phyloP scores from a whole-genome alignment of 441 rosid species.

The Melastoma candidum region DNA sequence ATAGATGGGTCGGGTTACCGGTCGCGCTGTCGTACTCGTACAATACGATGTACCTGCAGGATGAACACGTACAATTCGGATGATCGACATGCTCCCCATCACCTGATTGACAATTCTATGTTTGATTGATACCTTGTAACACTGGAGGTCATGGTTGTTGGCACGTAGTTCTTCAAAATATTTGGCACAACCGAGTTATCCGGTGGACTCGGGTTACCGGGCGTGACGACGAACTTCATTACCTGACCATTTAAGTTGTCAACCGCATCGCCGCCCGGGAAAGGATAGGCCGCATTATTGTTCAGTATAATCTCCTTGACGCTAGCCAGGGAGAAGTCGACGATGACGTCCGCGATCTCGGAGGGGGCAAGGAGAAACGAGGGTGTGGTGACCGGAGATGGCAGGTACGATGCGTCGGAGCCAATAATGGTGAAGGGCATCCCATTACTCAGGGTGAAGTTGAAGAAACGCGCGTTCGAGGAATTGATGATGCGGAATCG shows the following conservation, averaged over 20 bases:
- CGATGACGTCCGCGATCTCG: background rate
- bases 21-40: slow-evolving; percentile 1
- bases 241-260: slow-evolving; percentile 1
- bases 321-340: slow-evolving; percentile 4
- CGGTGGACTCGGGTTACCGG: background rate
- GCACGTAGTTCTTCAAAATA: background rate
- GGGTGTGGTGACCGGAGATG: slow-evolving; percentile 2
- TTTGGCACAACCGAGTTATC: background rate
- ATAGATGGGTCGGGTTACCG: background rate
- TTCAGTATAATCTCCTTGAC: background rate
- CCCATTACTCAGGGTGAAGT: background rate
- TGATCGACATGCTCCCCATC: no score
- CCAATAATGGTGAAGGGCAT: background rate
- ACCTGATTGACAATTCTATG: no score
- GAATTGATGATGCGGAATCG: slow-evolving; percentile 4
- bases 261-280: background rate
- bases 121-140: no score
- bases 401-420: background rate
- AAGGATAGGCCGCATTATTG: slow-evolving; percentile 1
- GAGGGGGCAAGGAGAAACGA: slow-evolving; percentile 1
- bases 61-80: no score
- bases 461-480: slow-evolving; percentile 4
- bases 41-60: background rate
- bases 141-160: no score
- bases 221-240: slow-evolving; percentile 8